Conservation (phyloP, 345 rosid genomes). For the Salix brachista region DNA sequence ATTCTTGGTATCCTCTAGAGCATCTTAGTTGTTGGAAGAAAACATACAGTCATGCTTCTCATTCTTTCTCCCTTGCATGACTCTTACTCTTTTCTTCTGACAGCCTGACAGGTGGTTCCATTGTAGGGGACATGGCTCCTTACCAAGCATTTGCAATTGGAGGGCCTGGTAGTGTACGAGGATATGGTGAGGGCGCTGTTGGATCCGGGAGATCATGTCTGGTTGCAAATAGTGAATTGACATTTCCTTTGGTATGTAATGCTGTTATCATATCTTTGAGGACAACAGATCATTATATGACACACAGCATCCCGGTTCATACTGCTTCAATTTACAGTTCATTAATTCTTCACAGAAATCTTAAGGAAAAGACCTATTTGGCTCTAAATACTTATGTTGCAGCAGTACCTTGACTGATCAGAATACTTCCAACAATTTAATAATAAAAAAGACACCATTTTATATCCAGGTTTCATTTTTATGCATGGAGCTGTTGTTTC, state of each 20-base stretch:
- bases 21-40: background rate
- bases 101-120: conserved; percentile 94
- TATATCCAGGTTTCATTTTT: background rate
- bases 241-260: conserved; percentile 68
- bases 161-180: conserved; percentile 81
- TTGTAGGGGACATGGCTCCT: conserved; percentile 99
- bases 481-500: background rate
- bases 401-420: background rate
- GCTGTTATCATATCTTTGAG: background rate
- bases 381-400: background rate
- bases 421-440: background rate
- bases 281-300: background rate
- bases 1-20: background rate
- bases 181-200: conserved; percentile 93
- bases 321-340: background rate
- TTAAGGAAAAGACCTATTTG: background rate
- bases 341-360: background rate
- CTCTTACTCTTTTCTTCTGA: conserved; percentile 31
- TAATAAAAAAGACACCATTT: background rate
- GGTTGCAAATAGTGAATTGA: conserved; percentile 73
- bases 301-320: background rate
- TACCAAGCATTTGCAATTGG: conserved; percentile 96
- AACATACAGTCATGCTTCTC: background rate
- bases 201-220: conserved; percentile 94
- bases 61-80: conserved; percentile 6